Conservation (phyloP, 257 asterid species). For the Plantago ovata region DNA sequence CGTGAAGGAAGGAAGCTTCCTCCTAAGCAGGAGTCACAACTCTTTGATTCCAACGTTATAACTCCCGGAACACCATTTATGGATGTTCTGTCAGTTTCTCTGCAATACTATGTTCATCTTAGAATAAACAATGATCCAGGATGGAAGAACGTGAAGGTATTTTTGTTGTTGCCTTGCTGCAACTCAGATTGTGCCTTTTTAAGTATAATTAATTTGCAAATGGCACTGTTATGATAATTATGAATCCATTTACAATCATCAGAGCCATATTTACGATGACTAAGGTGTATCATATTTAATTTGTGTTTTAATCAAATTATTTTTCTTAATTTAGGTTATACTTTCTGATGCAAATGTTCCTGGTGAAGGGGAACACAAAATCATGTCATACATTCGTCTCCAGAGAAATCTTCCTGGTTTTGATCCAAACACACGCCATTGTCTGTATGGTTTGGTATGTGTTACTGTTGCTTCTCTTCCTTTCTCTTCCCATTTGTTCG, state of each 20-base stretch:
- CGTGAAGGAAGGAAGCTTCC: constrained; percentile 88
- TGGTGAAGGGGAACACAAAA: constrained; percentile 98
- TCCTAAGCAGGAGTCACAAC: constrained; percentile 75
- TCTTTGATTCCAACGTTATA: constrained; percentile 82
- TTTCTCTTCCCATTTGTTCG: too few relatives aligned
- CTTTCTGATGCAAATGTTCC: constrained; percentile 98
- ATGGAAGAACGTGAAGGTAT: constrained; percentile 91
- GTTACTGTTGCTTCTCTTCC: constrained; percentile 4
- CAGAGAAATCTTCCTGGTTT: constrained; percentile 87
- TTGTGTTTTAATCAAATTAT: constrained; percentile 20
- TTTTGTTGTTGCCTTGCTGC: constrained; percentile 8
- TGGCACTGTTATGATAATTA: too few relatives aligned
- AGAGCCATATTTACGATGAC: constrained; percentile 12
- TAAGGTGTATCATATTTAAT: constrained; percentile 12
- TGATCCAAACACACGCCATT: constrained; percentile 91
- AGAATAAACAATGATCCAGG: constrained; percentile 87
- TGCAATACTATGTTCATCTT: constrained; percentile 81
- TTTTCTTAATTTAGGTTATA: constrained; percentile 58
- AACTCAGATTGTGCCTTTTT: not conserved
- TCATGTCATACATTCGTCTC: constrained; percentile 88
- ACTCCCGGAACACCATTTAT: constrained; percentile 95
- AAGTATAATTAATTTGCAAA: not conserved
- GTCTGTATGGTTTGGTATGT: constrained; percentile 93
- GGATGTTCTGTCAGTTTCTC: constrained; percentile 79
- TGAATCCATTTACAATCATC: too few relatives aligned